phyloP scores from a whole-genome alignment of 345 rosid species.

The Syzygium aromaticum region DNA sequence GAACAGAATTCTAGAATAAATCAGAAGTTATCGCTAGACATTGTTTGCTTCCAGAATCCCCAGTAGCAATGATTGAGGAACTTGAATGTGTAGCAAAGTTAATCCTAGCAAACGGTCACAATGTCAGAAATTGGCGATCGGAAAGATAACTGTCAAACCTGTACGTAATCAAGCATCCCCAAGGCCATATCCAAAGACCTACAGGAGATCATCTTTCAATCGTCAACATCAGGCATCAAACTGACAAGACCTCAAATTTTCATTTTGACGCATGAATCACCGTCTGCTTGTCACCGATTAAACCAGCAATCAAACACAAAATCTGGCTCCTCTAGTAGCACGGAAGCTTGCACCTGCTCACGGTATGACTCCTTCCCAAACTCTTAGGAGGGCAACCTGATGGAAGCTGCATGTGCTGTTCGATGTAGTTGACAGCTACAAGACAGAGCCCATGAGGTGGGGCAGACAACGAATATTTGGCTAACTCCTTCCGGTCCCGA shows the following conservation, averaged over 20 bases:
- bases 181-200: not conserved
- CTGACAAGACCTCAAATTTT: not conserved
- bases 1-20: not conserved
- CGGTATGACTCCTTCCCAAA: constrained; percentile 56
- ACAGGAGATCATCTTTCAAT: not conserved
- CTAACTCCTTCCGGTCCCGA: constrained; percentile 68
- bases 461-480: constrained; percentile 50
- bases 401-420: constrained; percentile 64
- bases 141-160: not conserved
- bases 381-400: constrained; percentile 46
- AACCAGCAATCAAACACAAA: not conserved
- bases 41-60: not conserved
- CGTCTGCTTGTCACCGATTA: not conserved
- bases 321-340: constrained; percentile 4
- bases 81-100: not conserved
- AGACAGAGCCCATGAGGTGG: constrained; percentile 89
- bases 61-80: not conserved
- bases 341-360: constrained; percentile 74
- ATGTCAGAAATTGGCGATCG: not conserved
- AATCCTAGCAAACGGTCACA: not conserved
- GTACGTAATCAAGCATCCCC: not conserved
- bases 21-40: not conserved
- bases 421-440: constrained; percentile 47
- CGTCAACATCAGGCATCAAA: not conserved
- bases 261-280: not conserved